A percentile compares a stretch with the other conserved stretches of the same genome.
Evolutionary conservation across 1,284 basidiomycete genomes (phyloP).

Genomic region (Ceratobasidium sp.): DNA sequence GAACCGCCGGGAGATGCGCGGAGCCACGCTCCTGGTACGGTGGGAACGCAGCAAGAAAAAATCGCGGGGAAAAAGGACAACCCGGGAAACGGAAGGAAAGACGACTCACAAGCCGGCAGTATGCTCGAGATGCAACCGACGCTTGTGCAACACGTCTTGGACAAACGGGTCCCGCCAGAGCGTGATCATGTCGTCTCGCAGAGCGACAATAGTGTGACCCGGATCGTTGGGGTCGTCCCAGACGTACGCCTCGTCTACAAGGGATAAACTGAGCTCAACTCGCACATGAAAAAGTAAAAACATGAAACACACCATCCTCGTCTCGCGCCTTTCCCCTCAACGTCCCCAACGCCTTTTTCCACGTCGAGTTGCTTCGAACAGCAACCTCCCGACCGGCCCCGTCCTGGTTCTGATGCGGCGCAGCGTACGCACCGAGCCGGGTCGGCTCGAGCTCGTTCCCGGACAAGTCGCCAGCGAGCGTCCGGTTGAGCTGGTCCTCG

Average conservation of each 20-base stretch:
- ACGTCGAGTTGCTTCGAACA: slow-evolving; percentile 74
- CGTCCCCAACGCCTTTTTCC: slow-evolving; percentile 74
- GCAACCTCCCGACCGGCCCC: slow-evolving; percentile 63
- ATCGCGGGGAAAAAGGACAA: too few species aligned
- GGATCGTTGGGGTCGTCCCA: slow-evolving; percentile 87
- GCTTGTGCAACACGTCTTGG: slow-evolving; percentile 71
- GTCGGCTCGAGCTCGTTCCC: slow-evolving; percentile 69
- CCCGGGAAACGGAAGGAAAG: slow-evolving; percentile 42
- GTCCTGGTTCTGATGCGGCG: slow-evolving; percentile 59
- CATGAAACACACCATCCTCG: slow-evolving; percentile 28
- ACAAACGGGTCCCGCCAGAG: slow-evolving; percentile 80
- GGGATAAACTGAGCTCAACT: neutral
- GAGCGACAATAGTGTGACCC: slow-evolving; percentile 73
- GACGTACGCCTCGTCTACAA: slow-evolving; percentile 61
- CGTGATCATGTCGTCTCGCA: slow-evolving; percentile 73
- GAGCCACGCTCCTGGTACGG: too few species aligned
- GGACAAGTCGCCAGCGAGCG: slow-evolving; percentile 69
- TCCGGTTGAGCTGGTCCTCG: slow-evolving; percentile 74
- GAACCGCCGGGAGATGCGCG: too few species aligned
- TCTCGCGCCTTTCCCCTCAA: slow-evolving; percentile 10
- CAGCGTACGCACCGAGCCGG: slow-evolving; percentile 58
- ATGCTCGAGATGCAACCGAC: slow-evolving; percentile 77
- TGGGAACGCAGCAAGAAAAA: too few species aligned
- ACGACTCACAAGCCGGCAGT: slow-evolving; percentile 82
- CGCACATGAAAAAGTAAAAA: neutral